Base-by-base conservation (phyloP, 2,329 filamentous ascomycete species). In the Fusarium sp. region DNA sequence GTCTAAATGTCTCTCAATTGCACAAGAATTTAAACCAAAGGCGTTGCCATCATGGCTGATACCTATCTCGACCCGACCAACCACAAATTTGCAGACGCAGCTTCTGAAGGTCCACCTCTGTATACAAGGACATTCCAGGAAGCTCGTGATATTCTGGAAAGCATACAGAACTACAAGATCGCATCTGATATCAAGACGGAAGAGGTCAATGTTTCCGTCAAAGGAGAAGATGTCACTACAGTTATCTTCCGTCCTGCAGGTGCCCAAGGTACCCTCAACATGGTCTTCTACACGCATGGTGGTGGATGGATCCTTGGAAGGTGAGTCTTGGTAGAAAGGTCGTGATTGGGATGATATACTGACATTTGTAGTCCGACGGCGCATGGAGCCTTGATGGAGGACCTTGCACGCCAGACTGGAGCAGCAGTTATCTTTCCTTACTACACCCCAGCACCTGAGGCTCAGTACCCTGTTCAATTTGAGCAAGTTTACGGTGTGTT, bases 251-350 rank as follows among this genome's bases (percentile, higher is more conserved):
- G 62, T 0, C 62, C 62, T 1, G 52, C 34, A 1, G 6, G n/a
- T 2, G 51, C 62, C 0, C n/a, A 58, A 12, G 62, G 62, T 1
- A 46, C 40, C 1, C 11, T 67, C 6, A 65, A 56, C 15, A 43
- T 67, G 62, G 67, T 67, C n/a, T 67, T 67, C 8, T 67, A 67
- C 2, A 67, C 62, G 0, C 62, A 67, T 2, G 63, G 63, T 4
- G 63, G 63, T 1, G 63, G 63, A 32, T 67, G 63, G 62, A 67
- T 67, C 21, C 44, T 67, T 0, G 63, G 63, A 51, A 67, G 63
- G 63, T 62, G 9, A 26, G 3, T 10, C 9, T 26, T 26, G 9
- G 11, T 26, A 10, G 24, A 26, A 4, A 4, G 24, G 9, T 26
- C 1, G 21, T 1, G 2, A 14, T 5, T 2, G 19, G 5, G 26